Evolutionary conservation across 495 filamentous ascomycete genomes (phyloP).

Genomic region (Astrocystis sublimbata): DNA sequence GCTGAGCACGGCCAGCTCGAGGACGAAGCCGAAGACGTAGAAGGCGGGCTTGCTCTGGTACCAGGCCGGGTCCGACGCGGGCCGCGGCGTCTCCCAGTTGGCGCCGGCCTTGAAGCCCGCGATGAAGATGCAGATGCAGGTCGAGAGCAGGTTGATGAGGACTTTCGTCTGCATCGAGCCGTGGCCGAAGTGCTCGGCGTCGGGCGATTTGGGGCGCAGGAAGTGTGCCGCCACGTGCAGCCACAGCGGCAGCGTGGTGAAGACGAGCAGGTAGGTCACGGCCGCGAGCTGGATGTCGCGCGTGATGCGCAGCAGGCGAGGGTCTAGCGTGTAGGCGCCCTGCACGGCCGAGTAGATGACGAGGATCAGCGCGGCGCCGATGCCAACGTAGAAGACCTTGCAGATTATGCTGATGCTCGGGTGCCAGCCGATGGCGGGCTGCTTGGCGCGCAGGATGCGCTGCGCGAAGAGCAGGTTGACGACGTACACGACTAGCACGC

Average conservation of each 20-base stretch:
- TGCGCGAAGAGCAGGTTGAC: constrained; percentile 81
- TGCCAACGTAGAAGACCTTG: constrained; percentile 57
- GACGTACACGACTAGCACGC: constrained; percentile 74
- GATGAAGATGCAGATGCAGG: constrained; percentile 62
- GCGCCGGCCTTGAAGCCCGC: constrained; percentile 66
- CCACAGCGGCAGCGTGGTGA: constrained; percentile 73
- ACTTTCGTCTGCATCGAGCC: constrained; percentile 67
- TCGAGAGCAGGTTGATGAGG: constrained; percentile 54
- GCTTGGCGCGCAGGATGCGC: constrained; percentile 71
- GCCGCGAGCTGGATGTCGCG: constrained; percentile 68
- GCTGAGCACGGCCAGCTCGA: constrained; percentile 69
- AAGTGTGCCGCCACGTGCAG: constrained; percentile 55
- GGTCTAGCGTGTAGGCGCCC: constrained; percentile 50
- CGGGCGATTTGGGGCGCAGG: constrained; percentile 51
- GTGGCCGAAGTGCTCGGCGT: constrained; percentile 66
- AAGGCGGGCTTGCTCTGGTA: constrained; percentile 72
- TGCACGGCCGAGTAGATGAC: constrained; percentile 69
- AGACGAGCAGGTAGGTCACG: constrained; percentile 63
- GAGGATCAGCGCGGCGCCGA: constrained; percentile 63
- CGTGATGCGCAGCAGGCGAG: constrained; percentile 47
- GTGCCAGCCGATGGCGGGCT: constrained; percentile 71
- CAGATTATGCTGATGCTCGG: constrained; percentile 50
- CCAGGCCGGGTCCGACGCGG: constrained; percentile 59
- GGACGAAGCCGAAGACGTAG: constrained; percentile 73
- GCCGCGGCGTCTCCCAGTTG: constrained; percentile 53